Percentiles rank a stretch among this genome's conserved stretches.
Evolutionary conservation across 2,329 filamentous ascomycete genomes (phyloP).

Genomic region (Chaetomium strumarium): DNA sequence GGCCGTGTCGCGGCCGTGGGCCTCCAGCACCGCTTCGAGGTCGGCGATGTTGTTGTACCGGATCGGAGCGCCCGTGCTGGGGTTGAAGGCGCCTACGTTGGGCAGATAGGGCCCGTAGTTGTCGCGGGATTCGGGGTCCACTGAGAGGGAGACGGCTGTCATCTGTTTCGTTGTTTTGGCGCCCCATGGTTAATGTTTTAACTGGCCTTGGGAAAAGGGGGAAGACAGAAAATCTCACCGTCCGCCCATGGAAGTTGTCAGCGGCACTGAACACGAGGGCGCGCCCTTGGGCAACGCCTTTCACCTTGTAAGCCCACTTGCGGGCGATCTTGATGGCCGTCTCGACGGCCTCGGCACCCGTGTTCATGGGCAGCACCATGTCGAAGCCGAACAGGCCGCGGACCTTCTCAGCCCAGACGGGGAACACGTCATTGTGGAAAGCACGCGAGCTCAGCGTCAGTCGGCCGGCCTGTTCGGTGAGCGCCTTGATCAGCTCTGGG

Average conservation of each 20-base stretch:
- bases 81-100: constrained; percentile 71
- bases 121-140: constrained; percentile 88
- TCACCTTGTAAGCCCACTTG: constrained; percentile 97
- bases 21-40: constrained; percentile 71
- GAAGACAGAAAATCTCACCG: constrained; percentile 50
- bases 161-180: too few relatives aligned
- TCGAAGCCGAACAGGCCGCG: constrained; percentile 87
- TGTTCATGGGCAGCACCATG: constrained; percentile 98
- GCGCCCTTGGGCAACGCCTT: constrained; percentile 78
- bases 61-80: constrained; percentile 70
- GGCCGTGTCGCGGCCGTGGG: constrained; percentile 77
- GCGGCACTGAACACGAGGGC: constrained; percentile 77
- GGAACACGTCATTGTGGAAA: constrained; percentile 98
- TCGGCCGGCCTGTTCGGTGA: constrained; percentile 82
- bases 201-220: not conserved
- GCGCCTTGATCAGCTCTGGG: constrained; percentile 85
- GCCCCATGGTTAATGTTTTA: not conserved
- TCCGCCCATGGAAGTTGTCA: constrained; percentile 95
- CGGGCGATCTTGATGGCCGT: constrained; percentile 92
- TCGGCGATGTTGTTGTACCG: constrained; percentile 81
- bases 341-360: constrained; percentile 91
- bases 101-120: constrained; percentile 97
- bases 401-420: constrained; percentile 88
- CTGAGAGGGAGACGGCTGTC: constrained; percentile 90
- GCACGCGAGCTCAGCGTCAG: constrained; percentile 89